Conservation (phyloP, 305 asterid species). For the Fraxinus paxiana region DNA sequence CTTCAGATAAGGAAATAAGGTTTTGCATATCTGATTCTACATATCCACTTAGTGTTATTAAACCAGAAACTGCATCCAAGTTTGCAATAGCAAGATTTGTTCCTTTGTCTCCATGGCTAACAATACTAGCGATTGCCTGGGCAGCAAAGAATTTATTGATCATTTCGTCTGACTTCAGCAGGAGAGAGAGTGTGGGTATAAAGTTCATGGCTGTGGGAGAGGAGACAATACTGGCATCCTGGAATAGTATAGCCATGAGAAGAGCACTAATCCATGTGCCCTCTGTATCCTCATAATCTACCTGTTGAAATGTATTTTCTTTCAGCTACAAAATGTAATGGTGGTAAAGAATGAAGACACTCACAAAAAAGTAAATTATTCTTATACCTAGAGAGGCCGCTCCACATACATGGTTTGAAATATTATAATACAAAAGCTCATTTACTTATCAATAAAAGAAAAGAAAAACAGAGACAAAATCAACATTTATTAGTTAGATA, state of each 20-base stretch:
- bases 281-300: constrained; percentile 67
- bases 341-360: neutral
- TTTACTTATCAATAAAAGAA: neutral
- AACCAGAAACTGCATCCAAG: constrained; percentile 64
- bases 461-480: neutral
- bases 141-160: constrained; percentile 70
- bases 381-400: constrained; percentile 6
- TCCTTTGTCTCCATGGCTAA: constrained; percentile 53
- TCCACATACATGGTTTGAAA: neutral
- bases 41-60: constrained; percentile 60
- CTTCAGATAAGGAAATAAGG: constrained; percentile 61
- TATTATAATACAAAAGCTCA: neutral
- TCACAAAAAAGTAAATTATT: constrained; percentile 3
- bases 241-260: constrained; percentile 70
- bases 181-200: constrained; percentile 49
- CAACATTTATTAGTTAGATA: neutral
- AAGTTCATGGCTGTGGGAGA: constrained; percentile 48
- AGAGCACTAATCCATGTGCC: constrained; percentile 75
- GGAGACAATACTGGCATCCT: constrained; percentile 50
- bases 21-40: constrained; percentile 60
- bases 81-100: constrained; percentile 66
- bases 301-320: constrained; percentile 45
- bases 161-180: constrained; percentile 67
- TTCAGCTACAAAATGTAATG: constrained; percentile 22
- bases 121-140: constrained; percentile 81